Base-by-base conservation (phyloP, 2,329 filamentous ascomycete species). In the Aspergillus persii region DNA sequence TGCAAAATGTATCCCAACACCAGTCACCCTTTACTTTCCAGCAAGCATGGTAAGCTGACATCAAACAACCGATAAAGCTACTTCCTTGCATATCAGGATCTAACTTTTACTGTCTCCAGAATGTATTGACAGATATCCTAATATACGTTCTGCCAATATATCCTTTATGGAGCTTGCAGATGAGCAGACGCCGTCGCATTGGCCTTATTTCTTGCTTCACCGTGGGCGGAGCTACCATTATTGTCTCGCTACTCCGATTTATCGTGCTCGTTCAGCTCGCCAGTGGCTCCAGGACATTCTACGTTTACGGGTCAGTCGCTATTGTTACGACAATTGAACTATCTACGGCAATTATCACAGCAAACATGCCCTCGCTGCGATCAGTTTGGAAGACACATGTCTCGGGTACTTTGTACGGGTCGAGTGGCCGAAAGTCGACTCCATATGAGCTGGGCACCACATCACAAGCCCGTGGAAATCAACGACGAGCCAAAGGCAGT, bases 11-110 rank as follows among this genome's bases (percentile, higher is more conserved):
- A 39, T 60, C 4, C 27, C 39, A 6, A 60, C 54, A 2, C 9
- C 58, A 6, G 53, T 60, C 2, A 60, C 58, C 2, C 36, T 57
- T n/a, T 60, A 60, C 27, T 51, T 60, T 9, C 58, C 54, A 3
- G 58, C 48, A 36, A 49, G 53, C 26, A 46, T 60, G 44, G 58
- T 60, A n/a, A 44, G 50, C 8, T 6, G 9, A 41, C 18, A 18
- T 12, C 26, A n/a, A 5, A 41, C 15, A 12, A 12, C 9, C 11
- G 9, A 36, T 11, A 36, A 3, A 3, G 3, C 4, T 36, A 12
- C 33, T 3, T 4, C 15, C 1, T 9, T 9, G 9, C 3, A 36
- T 36, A 11, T 3, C 11, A 15, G 8, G 5, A 41, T n/a, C 36
- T 41, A 41, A 41, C 5, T 15, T 15, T 15, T n/a, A 4, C 36